These are phyloP conservation scores for Crithidia acanthocephali DNA, from an alignment of 208 protist genomes.

Conservation along the genomic window DNA sequence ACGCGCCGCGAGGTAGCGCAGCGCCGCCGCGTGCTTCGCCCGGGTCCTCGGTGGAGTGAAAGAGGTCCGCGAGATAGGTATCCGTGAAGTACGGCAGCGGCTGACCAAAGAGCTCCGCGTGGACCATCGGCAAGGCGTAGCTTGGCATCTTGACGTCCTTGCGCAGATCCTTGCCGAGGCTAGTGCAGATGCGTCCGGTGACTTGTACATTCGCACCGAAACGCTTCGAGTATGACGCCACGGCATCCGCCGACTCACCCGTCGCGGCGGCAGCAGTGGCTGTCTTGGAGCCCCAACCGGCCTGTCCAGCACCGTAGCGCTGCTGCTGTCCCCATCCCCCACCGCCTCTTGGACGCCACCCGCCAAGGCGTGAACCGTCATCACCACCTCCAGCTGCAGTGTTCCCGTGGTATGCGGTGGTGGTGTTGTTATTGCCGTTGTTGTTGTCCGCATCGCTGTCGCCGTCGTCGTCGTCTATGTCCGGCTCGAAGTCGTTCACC, in stretches of 20 bases:
- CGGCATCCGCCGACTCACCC: slow-evolving; percentile 1
- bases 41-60: slow-evolving; percentile 6
- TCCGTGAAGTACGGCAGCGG: slow-evolving; percentile 75
- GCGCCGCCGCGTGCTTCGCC: slow-evolving; percentile 30
- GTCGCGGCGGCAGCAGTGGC: not conserved
- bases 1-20: slow-evolving; percentile 60
- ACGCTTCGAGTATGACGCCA: slow-evolving; percentile 38
- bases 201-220: slow-evolving; percentile 61
- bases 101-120: slow-evolving; percentile 51
- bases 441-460: slow-evolving; percentile 1
- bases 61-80: slow-evolving; percentile 51
- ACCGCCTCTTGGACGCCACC: not conserved
- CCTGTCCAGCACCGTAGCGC: too few relatives aligned
- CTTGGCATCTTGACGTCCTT: slow-evolving; percentile 65
- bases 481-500: slow-evolving; percentile 10
- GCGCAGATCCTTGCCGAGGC: slow-evolving; percentile 61
- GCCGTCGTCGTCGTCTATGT: slow-evolving; percentile 2
- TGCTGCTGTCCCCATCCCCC: not conserved
- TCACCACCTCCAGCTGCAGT: not conserved
- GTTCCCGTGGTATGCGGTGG: too few relatives aligned
- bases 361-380: not conserved
- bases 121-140: slow-evolving; percentile 63
- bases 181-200: slow-evolving; percentile 63
- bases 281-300: too few relatives aligned
- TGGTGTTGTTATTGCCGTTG: not conserved